Evolutionary conservation across 2,329 filamentous ascomycete genomes (phyloP), one percentile per base, ranked within the genome.

Genomic region (Talaromyces sp.): DNA sequence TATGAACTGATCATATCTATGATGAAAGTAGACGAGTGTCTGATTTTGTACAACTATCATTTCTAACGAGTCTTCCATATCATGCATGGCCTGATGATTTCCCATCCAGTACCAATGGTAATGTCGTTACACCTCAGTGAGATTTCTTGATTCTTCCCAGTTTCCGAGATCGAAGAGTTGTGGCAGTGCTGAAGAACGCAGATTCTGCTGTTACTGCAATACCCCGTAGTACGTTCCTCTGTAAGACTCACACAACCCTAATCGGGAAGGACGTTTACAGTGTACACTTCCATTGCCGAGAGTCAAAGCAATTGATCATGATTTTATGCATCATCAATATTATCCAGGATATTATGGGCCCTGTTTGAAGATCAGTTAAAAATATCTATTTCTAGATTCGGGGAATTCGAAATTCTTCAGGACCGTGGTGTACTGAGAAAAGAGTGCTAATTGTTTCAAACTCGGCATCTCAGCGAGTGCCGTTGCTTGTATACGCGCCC

Each of bases 401-500:
- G 39, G 43, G 22, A 54, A 15, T 19, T 43, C 36, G 19, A 31
- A 35, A 40, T 57, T 45, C 45, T 57, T 57, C 46, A 52, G 41
- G 52, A 22, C 37, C 39, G 19, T 21, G 9, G 17, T 21, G 28
- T 46, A 17, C 41, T 35, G 21, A 39, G 35, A 21, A 41, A 37
- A 45, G 37, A 22, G 57, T 50, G 22, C 17, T 56, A 35, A 54
- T 39, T 60, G 58, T 60, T 60, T 60, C 58, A 57, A 54, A 28
- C 17, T 52, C 33, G 39, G 28, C 22, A 17, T 33, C 31, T 56
- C 35, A 33, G 22, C 53, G 58, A 60, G 53, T 60, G n/a, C 35
- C 13, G 35, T 52, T 57, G 58, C 58, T 35, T 51, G 58, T 46
- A 57, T 60, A 60, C 45, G 58, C 58, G 58, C 58, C 58, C 48